A percentile compares a stretch with the other conserved stretches of the same genome.
Conservation (phyloP, 108 stramenopile species). For the Cyclotella baltica region DNA sequence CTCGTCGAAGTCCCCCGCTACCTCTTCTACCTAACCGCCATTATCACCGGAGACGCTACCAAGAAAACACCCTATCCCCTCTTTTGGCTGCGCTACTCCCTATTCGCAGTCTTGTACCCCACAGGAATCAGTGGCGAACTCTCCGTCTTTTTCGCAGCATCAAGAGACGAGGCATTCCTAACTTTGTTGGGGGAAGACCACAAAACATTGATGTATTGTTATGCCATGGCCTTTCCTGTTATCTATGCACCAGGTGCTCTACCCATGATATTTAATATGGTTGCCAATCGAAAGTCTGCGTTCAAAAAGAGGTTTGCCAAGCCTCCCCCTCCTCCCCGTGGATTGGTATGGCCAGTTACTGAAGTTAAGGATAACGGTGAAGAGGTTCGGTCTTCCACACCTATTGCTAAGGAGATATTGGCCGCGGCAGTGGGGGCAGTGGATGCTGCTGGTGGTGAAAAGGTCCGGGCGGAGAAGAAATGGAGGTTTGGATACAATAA, state of each 20-base stretch:
- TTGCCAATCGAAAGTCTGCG: conserved; percentile 84
- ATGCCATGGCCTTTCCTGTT: conserved; percentile 68
- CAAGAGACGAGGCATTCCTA: conserved; percentile 61
- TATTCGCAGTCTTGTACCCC: conserved; percentile 95
- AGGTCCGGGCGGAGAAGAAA: conserved; percentile 65
- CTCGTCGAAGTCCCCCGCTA: conserved; percentile 95
- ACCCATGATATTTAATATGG: conserved; percentile 98
- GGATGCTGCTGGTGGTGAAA: conserved; percentile 67
- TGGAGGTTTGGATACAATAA: conserved; percentile 94
- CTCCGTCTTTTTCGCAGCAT: conserved; percentile 77
- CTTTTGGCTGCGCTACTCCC: conserved; percentile 96
- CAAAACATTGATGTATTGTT: conserved; percentile 57
- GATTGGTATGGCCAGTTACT: conserved; percentile 88
- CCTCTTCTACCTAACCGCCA: conserved; percentile 91
- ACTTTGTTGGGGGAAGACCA: conserved; percentile 49
- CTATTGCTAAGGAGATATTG: conserved; percentile 84
- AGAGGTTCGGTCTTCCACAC: conserved; percentile 83
- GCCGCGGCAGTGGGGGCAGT: conserved; percentile 90
- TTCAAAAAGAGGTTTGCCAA: conserved; percentile 93
- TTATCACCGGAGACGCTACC: conserved; percentile 87
- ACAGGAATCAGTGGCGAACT: conserved; percentile 95
- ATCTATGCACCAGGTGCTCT: conserved; percentile 89
- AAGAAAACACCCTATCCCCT: conserved; percentile 92
- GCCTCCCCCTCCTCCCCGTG: conserved; percentile 88
- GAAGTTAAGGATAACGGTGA: conserved; percentile 74